Conservation (phyloP, 108 stramenopile genomes). For the Mediolabrus comicus region DNA sequence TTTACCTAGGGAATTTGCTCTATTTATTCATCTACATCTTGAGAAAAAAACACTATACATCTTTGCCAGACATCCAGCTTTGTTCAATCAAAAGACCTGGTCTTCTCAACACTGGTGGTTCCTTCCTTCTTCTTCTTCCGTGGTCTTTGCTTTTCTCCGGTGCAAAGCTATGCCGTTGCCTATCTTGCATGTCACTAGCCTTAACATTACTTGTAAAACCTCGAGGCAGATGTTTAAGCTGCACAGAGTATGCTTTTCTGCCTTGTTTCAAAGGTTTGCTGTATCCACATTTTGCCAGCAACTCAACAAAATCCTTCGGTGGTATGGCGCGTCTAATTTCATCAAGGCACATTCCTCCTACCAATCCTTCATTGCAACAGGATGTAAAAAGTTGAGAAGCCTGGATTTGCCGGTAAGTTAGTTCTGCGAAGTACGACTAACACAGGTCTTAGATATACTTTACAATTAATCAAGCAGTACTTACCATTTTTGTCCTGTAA, state of each 20-base stretch:
- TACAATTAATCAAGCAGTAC: too few relatives aligned
- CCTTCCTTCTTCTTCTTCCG: slow-evolving; percentile 7
- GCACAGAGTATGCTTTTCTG: slow-evolving; percentile 21
- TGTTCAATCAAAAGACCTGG: slow-evolving; percentile 34
- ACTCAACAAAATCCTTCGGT: slow-evolving; percentile 19
- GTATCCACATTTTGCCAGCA: slow-evolving; percentile 28
- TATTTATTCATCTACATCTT: too few relatives aligned
- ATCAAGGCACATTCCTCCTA: slow-evolving; percentile 60
- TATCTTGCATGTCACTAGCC: slow-evolving; percentile 8
- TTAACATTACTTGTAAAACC: slow-evolving; percentile 46
- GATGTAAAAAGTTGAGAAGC: slow-evolving; percentile 49
- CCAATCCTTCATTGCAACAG: slow-evolving; percentile 61
- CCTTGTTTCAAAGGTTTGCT: slow-evolving; percentile 11
- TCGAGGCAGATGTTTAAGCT: slow-evolving; percentile 46
- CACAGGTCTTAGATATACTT: too few relatives aligned
- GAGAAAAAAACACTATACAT: slow-evolving; percentile 56
- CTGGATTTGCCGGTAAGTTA: too few relatives aligned
- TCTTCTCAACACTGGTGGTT: slow-evolving; percentile 7
- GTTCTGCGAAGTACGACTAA: too few relatives aligned
- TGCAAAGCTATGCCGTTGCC: slow-evolving; percentile 16
- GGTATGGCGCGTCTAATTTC: slow-evolving; percentile 57
- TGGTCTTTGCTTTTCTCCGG: slow-evolving; percentile 6
- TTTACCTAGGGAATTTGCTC: too few relatives aligned
- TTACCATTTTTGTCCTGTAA: slow-evolving; percentile 41
- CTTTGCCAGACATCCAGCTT: slow-evolving; percentile 50